Evolutionary conservation across 495 filamentous ascomycete species (phyloP).

Genomic region (Penicillium longicatenatum): DNA sequence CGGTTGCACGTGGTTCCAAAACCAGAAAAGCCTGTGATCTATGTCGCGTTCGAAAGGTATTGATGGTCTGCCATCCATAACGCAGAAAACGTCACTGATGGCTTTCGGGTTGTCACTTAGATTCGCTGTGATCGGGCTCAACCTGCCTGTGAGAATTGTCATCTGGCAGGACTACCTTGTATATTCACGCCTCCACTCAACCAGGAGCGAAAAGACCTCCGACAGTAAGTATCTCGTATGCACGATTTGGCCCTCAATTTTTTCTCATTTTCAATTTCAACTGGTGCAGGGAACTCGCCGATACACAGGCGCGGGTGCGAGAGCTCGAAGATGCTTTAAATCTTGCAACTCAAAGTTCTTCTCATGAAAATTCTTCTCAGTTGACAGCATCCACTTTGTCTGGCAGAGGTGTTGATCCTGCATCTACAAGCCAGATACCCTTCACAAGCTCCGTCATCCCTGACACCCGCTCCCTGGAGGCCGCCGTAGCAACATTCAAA

Average conservation of each 20-base stretch:
- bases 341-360: not conserved
- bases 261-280: not conserved
- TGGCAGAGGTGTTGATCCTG: constrained; percentile 1
- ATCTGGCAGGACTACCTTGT: constrained; percentile 24
- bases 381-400: not conserved
- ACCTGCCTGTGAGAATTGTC: constrained; percentile 33
- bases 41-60: constrained; percentile 28
- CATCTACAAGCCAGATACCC: not conserved
- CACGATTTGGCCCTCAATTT: not conserved
- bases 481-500: constrained; percentile 22
- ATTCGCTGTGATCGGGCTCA: constrained; percentile 31
- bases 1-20: constrained; percentile 15
- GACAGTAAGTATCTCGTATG: constrained; percentile 21
- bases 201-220: constrained; percentile 20
- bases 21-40: constrained; percentile 29
- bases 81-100: not conserved
- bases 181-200: constrained; percentile 19
- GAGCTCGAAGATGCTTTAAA: constrained; percentile 22
- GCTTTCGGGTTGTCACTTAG: constrained; percentile 11
- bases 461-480: constrained; percentile 24
- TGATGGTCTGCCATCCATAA: not conserved
- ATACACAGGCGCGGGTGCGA: constrained; percentile 25
- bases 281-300: constrained; percentile 25
- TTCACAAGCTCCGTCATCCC: not conserved
- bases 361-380: not conserved